Evolutionary conservation across 2,329 filamentous ascomycete genomes (phyloP).

Genomic region (Amauroascus verrucosus): DNA sequence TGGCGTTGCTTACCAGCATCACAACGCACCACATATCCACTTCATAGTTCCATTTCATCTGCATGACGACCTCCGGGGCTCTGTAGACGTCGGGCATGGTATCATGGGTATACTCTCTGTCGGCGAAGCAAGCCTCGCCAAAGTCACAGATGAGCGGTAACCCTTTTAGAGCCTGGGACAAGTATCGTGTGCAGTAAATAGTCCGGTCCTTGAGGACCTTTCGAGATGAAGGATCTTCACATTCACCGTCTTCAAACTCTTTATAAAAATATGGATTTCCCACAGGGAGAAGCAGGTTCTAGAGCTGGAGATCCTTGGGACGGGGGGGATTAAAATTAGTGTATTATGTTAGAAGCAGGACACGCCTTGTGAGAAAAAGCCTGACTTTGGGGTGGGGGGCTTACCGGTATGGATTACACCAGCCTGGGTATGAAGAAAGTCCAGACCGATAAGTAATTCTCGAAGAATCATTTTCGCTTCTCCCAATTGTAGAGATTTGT

Average conservation of each 20-base stretch:
- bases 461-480: constrained; percentile 7
- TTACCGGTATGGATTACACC: constrained; percentile 9
- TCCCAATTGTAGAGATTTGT: constrained; percentile 5
- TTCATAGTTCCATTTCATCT: constrained; percentile 20
- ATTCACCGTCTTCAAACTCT: not conserved
- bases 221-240: constrained; percentile 5
- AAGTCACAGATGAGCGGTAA: constrained; percentile 12
- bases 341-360: too few species aligned
- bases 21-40: constrained; percentile 23
- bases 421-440: constrained; percentile 6
- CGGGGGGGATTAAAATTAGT: not conserved
- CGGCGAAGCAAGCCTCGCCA: constrained; percentile 6
- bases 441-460: constrained; percentile 5
- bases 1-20: constrained; percentile 17
- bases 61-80: constrained; percentile 20
- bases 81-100: constrained; percentile 20
- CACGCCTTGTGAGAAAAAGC: too few species aligned
- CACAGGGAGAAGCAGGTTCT: constrained; percentile 11
- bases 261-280: not conserved
- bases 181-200: constrained; percentile 5
- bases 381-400: too few species aligned
- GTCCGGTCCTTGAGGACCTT: constrained; percentile 14
- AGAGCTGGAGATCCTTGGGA: constrained; percentile 10
- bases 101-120: not conserved
- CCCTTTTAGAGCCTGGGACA: constrained; percentile 9